Conservation (phyloP, 306 rosid species). For the Pterocarpus macrocarpus region DNA sequence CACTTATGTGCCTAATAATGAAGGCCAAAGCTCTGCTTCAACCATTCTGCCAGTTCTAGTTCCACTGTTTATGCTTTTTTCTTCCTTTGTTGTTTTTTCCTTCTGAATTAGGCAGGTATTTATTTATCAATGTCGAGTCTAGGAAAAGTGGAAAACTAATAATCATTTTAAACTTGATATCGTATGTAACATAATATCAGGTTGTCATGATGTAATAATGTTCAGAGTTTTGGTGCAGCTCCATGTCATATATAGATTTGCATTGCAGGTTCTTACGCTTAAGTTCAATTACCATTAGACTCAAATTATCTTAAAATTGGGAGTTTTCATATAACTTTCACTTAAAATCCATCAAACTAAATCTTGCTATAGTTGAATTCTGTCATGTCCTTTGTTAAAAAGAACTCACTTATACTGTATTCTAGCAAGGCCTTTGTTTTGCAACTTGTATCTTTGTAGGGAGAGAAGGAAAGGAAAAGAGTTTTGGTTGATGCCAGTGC, state of each 20-base stretch:
- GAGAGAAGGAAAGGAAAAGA: neutral
- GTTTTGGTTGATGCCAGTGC: no score
- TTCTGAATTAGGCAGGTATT: slow-evolving; percentile 28
- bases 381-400: no score
- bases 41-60: slow-evolving; percentile 26
- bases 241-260: neutral
- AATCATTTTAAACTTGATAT: slow-evolving; percentile 13
- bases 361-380: no score
- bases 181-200: neutral
- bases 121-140: neutral
- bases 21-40: slow-evolving; percentile 15
- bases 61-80: neutral
- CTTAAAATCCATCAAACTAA: neutral
- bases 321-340: neutral
- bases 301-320: neutral
- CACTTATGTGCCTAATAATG: slow-evolving; percentile 37
- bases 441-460: neutral
- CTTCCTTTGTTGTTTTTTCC: slow-evolving; percentile 4
- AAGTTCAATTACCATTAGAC: slow-evolving; percentile 3
- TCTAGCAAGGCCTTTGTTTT: neutral
- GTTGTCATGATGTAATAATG: neutral
- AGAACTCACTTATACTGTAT: neutral
- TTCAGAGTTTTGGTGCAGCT: neutral
- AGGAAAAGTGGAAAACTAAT: neutral
- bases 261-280: neutral